Conservation (phyloP, 2,329 filamentous ascomycete species). For the Arachnomyces sp. region DNA sequence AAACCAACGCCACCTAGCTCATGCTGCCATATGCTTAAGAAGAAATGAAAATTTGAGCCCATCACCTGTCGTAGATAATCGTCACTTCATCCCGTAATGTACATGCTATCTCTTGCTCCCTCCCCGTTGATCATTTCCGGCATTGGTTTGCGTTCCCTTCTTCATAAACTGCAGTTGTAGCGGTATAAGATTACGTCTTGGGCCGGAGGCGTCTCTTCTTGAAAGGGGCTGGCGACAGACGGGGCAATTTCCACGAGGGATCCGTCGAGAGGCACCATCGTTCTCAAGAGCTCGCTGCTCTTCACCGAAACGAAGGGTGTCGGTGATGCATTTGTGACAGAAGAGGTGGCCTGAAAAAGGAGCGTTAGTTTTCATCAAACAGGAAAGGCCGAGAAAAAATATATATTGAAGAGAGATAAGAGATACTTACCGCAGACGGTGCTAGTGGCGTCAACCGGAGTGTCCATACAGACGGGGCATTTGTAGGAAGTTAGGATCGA, state of each 20-base stretch:
- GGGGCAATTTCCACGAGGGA: constrained; percentile 34
- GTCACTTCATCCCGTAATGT: no score
- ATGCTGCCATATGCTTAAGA: not conserved
- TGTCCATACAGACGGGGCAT: constrained; percentile 60
- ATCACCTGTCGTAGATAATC: no score
- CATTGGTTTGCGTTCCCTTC: constrained; percentile 9
- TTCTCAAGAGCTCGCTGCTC: constrained; percentile 36
- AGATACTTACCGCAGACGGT: constrained; percentile 50
- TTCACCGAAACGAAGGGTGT: constrained; percentile 52
- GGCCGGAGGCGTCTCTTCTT: constrained; percentile 27
- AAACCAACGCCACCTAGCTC: not conserved
- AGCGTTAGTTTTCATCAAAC: not conserved
- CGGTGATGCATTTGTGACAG: constrained; percentile 56
- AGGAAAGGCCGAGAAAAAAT: no score
- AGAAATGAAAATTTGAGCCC: not conserved
- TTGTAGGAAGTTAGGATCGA: constrained; percentile 42
- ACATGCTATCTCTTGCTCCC: not conserved
- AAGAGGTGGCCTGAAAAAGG: constrained; percentile 50
- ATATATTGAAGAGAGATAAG: not conserved
- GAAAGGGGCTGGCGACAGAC: constrained; percentile 38
- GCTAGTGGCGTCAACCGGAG: constrained; percentile 51
- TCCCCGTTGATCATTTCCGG: not conserved
- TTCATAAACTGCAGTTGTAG: constrained; percentile 30
- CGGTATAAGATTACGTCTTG: constrained; percentile 30
- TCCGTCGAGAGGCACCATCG: constrained; percentile 18